Base-by-base conservation (phyloP, 352 stramenopile genomes). In the Globisporangium spinosum region DNA sequence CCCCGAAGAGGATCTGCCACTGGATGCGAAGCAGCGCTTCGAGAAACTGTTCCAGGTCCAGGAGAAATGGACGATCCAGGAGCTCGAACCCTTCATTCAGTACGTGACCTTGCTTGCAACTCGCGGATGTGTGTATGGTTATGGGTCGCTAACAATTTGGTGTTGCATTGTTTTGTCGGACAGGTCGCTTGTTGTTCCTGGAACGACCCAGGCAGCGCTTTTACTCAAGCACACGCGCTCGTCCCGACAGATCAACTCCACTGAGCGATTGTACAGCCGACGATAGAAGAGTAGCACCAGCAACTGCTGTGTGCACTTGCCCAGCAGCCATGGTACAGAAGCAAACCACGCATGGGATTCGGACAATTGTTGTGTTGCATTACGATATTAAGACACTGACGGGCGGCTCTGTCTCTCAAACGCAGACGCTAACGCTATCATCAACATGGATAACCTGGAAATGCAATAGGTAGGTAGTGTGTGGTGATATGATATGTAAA, bases 41-140 rank as follows among this genome's bases (percentile, higher is more conserved):
- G 74, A 91, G 32, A 75, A 80, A 65, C 84, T 95, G 32, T 95
- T 95, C 70, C 69, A 80, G 23, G 75, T 82, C 35, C 87, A 95
- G 63, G 83, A 91, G 51, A 95, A 95, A 64, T 95, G 87, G 87
- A 93, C 85, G 1, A 73, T 94, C 56, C 75, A 74, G 38, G 82
- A 95, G 60, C 72, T 95, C 2, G 85, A 94, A 67, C 87, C 87
- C 0, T 95, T 89, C 67, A 90, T 95, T 74, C 80, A 81, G 87
- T 94, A 71, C 55, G 81, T 80, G 17, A 51, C 1, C 1, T 15
- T 65, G 17, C 3, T 45, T 65, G 7, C 6, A 53, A 10, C 10
- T 32, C 49, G 3, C 4, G 12, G 12, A 45, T 15, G 29, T 13
- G 5, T 61, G 32, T 34, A 57, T 51, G 20, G 29, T 32, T 3